A percentile compares a stretch with the other conserved stretches of the same genome.
phyloP scores from a whole-genome alignment of 2,329 filamentous ascomycete genomes.

The Trichoderma citrinoviride region DNA sequence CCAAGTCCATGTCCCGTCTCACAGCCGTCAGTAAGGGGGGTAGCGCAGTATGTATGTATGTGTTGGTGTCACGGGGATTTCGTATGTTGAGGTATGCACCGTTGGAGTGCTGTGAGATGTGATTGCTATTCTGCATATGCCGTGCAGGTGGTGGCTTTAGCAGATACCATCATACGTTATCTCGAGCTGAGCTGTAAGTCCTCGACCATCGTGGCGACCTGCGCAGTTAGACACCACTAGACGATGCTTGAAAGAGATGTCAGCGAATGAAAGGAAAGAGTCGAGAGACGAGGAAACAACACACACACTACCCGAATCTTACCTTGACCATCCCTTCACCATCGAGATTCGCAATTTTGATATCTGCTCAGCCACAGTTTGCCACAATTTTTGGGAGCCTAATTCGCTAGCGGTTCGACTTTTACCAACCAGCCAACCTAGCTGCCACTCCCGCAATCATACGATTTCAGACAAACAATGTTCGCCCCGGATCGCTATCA shows the following conservation, averaged over 20 bases:
- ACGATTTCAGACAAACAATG: neutral
- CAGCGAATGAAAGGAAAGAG: no score
- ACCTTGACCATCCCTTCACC: no score
- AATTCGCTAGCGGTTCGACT: no score
- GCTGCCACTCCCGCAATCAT: constrained; percentile 8
- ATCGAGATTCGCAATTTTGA: neutral
- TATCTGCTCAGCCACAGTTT: constrained; percentile 10
- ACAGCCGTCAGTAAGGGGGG: neutral
- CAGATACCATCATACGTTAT: no score
- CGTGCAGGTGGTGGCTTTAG: no score
- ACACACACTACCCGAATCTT: no score
- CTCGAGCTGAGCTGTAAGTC: no score
- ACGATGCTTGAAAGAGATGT: no score
- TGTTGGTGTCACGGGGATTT: neutral
- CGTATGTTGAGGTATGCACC: neutral
- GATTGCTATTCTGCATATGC: neutral
- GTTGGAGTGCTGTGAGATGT: neutral
- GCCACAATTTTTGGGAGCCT: neutral
- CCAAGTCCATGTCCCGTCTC: neutral
- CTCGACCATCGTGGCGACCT: no score
- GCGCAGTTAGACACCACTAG: no score
- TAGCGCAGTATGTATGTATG: neutral
- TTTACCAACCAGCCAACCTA: neutral
- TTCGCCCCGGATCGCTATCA: neutral
- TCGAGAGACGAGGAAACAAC: no score